These are phyloP conservation scores for Colletotrichum liaoningense DNA, from an alignment of 2,329 filamentous ascomycete species.

Conservation along the genomic window DNA sequence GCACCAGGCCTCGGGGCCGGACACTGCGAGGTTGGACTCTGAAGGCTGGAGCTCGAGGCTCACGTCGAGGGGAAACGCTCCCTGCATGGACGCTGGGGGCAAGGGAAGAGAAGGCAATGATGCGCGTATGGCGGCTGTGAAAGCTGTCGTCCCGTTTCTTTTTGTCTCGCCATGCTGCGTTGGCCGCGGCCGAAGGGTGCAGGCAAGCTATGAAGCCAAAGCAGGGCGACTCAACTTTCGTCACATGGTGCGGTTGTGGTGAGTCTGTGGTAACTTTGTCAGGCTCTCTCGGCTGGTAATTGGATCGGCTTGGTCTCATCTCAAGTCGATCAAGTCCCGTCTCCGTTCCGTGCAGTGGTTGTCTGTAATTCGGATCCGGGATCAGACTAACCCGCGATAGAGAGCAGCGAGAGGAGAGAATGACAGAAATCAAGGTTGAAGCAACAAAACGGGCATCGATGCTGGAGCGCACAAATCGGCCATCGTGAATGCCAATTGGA, in stretches of 20 bases:
- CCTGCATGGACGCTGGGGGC: constrained; percentile 21
- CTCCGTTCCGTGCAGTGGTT: not conserved
- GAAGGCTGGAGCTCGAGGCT: not conserved
- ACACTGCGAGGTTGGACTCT: not conserved
- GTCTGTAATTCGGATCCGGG: constrained; percentile 18
- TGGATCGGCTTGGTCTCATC: not conserved
- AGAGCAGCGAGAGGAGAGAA: not conserved
- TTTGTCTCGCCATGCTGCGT: not conserved
- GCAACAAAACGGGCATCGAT: not conserved
- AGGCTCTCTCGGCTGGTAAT: not conserved
- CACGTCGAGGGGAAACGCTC: constrained; percentile 20
- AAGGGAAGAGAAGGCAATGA: not conserved
- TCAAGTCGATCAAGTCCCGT: not conserved
- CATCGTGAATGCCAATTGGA: not conserved
- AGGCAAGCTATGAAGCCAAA: not conserved
- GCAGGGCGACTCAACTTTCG: not conserved
- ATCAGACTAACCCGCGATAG: constrained; percentile 2
- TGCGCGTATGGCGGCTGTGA: not conserved
- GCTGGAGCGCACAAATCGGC: not conserved
- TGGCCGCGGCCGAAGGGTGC: not conserved
- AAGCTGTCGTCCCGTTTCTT: not conserved
- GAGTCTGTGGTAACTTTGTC: not conserved
- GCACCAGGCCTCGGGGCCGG: not conserved
- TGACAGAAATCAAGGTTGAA: constrained; percentile 18
- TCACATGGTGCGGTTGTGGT: not conserved